Evolutionary conservation across 768 basidiomycete genomes (phyloP), one percentile per base, ranked within the genome.

Genomic region (Mycena latifolia): DNA sequence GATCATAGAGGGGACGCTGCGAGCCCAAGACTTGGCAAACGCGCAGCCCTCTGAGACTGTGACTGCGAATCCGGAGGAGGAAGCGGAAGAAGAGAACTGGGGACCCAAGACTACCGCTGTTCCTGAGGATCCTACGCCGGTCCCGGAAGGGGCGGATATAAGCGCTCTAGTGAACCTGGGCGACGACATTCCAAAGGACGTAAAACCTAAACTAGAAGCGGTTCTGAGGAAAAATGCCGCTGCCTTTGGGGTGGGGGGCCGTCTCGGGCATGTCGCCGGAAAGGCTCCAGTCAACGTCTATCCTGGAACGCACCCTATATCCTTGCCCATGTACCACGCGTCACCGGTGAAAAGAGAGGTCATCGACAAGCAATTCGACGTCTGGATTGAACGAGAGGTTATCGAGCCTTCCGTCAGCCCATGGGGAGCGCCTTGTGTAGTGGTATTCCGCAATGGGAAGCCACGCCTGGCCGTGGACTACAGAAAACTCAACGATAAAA

Each of bases 271-370:
- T 5, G 55, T 43, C 66, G 72, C 68, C 15, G 41, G 20, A 11
- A 56, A 45, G 20, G 55, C 55, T 0, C 39, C 65, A 5, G 65
- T 77, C 12, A 24, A 54, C 0, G 17, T 74, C 20, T 57, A 60
- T 20, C 43, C 33, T 15, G 76, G 67, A 0, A 46, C 60, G 0
- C 43, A 71, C 15, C 70, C 68, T 0, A 56, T 75, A 8, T 73
- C 74, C 0, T 22, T 72, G 6, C 75, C 73, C 2, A 70, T 70
- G 48, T 77, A n/a, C n/a, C n/a, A n/a, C n/a, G n/a, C n/a, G n/a
- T n/a, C n/a, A n/a, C n/a, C n/a, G n/a, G n/a, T n/a, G n/a, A n/a
- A n/a, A n/a, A n/a, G n/a, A n/a, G n/a, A n/a, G n/a, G n/a, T n/a
- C n/a, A n/a, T n/a, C n/a, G n/a, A n/a, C n/a, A n/a, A n/a, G n/a